phyloP scores from a whole-genome alignment of 768 basidiomycete species.

The Cubamyces lactineus region DNA sequence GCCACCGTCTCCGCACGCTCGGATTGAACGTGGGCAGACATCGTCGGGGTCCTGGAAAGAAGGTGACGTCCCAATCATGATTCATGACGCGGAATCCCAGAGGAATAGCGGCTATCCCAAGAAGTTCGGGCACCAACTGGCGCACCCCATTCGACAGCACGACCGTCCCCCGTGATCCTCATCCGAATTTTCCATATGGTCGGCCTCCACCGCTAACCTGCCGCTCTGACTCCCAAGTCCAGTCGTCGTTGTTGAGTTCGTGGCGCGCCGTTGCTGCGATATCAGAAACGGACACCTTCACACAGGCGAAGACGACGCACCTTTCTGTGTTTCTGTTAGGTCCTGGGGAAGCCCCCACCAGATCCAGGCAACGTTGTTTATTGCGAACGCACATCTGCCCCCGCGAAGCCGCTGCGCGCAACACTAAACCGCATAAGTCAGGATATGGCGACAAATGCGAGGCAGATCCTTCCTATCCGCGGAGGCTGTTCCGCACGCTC shows the following conservation, averaged over 20 bases:
- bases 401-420: slow-evolving; percentile 5
- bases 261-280: not conserved
- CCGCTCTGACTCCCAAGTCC: not conserved
- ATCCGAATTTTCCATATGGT: slow-evolving; percentile 9
- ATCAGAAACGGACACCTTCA: slow-evolving; percentile 1
- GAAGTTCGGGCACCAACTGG: not conserved
- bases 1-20: not conserved
- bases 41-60: not conserved
- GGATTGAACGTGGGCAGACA: not conserved
- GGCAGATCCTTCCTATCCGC: not conserved
- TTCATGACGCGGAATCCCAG: slow-evolving; percentile 5
- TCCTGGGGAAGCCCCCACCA: slow-evolving; percentile 1
- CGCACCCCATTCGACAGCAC: not conserved
- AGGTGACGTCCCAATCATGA: slow-evolving; percentile 15
- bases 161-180: slow-evolving; percentile 15
- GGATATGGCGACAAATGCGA: not conserved
- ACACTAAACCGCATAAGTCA: slow-evolving; percentile 2
- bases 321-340: not conserved
- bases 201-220: not conserved
- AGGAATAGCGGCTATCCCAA: slow-evolving; percentile 16
- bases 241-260: not conserved
- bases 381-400: slow-evolving; percentile 2
- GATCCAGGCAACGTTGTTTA: slow-evolving; percentile 23
- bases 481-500: not conserved
- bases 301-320: slow-evolving; percentile 7